Evolutionary conservation across 352 stramenopile species (phyloP).

Genomic region (Achlya hypogyna): DNA sequence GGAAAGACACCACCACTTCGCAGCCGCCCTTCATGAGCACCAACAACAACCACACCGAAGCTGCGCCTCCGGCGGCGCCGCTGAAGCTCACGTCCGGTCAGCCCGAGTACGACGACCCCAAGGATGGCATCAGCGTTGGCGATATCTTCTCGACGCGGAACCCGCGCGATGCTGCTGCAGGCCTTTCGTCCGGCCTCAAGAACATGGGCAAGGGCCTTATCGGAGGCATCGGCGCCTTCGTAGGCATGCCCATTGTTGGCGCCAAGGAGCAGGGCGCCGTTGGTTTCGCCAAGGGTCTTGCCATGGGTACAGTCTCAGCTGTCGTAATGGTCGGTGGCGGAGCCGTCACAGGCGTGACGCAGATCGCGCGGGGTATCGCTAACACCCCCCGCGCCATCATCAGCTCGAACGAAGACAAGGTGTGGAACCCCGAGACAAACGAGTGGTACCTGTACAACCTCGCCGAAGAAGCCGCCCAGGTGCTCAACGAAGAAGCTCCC

Average conservation of each 20-base stretch:
- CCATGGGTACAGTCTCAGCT: constrained; percentile 11
- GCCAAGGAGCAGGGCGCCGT: constrained; percentile 45
- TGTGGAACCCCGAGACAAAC: constrained; percentile 53
- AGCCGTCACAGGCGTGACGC: constrained; percentile 20
- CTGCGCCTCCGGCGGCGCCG: background rate
- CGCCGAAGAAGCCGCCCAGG: constrained; percentile 28
- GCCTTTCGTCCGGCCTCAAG: constrained; percentile 60
- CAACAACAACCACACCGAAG: background rate
- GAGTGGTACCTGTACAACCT: constrained; percentile 50
- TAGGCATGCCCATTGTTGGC: constrained; percentile 59
- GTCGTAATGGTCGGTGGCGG: constrained; percentile 23
- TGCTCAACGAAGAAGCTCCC: constrained; percentile 22
- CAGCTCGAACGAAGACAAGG: constrained; percentile 36
- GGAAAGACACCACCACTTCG: too few relatives aligned
- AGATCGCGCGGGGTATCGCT: constrained; percentile 22
- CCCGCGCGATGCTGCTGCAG: constrained; percentile 62
- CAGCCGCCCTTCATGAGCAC: background rate
- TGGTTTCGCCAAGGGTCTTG: constrained; percentile 50
- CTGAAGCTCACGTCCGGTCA: constrained; percentile 5
- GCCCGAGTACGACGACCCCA: constrained; percentile 1
- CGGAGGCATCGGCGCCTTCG: constrained; percentile 44
- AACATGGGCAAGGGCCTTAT: constrained; percentile 53
- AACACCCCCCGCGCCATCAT: constrained; percentile 22
- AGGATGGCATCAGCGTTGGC: background rate
- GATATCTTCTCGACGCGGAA: constrained; percentile 56